These are phyloP conservation scores for Flueggea neowawraea DNA, from an alignment of 441 rosid species.

Conservation along the genomic window DNA sequence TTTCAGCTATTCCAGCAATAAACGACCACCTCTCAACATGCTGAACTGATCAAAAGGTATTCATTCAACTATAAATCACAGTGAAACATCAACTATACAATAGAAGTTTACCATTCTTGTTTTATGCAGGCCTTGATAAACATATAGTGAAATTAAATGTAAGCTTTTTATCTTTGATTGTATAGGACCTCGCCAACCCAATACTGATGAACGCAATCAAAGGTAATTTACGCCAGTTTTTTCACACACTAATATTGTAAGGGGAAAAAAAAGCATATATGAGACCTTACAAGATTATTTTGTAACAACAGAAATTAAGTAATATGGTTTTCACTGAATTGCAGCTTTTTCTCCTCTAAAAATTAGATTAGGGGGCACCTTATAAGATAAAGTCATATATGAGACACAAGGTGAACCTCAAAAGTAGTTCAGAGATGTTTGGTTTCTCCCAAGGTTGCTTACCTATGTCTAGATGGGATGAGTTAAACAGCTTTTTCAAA, in stretches of 20 bases:
- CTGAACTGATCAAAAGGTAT: too few species aligned
- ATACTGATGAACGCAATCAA: slow-evolving; percentile 23
- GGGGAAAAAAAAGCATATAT: neutral
- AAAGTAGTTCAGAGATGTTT: slow-evolving; percentile 20
- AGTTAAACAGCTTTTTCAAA: slow-evolving; percentile 19
- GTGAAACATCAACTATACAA: too few species aligned
- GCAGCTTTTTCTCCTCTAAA: slow-evolving; percentile 34
- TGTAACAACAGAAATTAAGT: neutral
- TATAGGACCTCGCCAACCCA: slow-evolving; percentile 28
- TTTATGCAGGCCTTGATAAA: too few species aligned
- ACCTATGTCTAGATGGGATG: slow-evolving; percentile 31
- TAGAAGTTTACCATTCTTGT: too few species aligned
- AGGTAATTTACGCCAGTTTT: slow-evolving; percentile 13
- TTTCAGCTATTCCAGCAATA: too few species aligned
- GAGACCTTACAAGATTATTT: neutral
- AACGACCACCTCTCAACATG: too few species aligned
- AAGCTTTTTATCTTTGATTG: neutral
- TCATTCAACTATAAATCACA: too few species aligned
- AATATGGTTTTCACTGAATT: slow-evolving; percentile 4
- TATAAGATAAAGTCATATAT: slow-evolving; percentile 24
- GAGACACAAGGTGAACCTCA: slow-evolving; percentile 14
- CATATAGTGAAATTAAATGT: too few species aligned
- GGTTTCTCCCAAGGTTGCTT: slow-evolving; percentile 32
- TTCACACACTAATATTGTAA: neutral
- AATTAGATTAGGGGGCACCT: slow-evolving; percentile 31